Conservation (phyloP, 2,329 filamentous ascomycete species). For the Penicillium sp. region DNA sequence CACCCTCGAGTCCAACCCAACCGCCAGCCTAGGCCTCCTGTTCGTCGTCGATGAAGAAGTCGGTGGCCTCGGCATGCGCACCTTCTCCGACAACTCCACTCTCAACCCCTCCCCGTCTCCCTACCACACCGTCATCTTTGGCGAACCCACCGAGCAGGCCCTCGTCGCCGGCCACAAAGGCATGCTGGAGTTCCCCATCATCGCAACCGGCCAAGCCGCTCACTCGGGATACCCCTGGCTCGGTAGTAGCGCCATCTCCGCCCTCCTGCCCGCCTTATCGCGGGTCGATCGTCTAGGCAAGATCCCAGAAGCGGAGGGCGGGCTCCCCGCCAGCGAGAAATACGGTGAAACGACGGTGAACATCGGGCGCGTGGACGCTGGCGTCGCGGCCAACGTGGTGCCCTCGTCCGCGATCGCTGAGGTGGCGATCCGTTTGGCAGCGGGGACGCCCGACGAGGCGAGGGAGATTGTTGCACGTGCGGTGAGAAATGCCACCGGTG, state of each 20-base stretch:
- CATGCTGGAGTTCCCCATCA: slow-evolving; percentile 58
- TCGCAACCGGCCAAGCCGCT: slow-evolving; percentile 64
- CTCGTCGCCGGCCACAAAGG: slow-evolving; percentile 91
- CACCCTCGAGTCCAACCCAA: slow-evolving; percentile 36
- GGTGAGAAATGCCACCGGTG: slow-evolving; percentile 45
- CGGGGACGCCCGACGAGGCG: slow-evolving; percentile 56
- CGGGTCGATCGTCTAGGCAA: slow-evolving; percentile 54
- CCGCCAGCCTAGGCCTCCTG: slow-evolving; percentile 43
- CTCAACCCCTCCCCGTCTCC: slow-evolving; percentile 45
- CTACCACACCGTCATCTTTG: slow-evolving; percentile 74
- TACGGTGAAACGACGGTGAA: slow-evolving; percentile 88
- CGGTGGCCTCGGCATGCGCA: slow-evolving; percentile 68
- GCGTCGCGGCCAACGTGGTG: slow-evolving; percentile 82
- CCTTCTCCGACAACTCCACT: slow-evolving; percentile 38
- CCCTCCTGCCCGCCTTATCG: slow-evolving; percentile 64
- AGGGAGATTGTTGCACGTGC: slow-evolving; percentile 47
- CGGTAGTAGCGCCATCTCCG: slow-evolving; percentile 73
- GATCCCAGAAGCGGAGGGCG: slow-evolving; percentile 38
- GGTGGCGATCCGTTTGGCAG: too few species aligned
- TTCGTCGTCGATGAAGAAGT: slow-evolving; percentile 75
- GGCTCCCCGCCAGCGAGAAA: slow-evolving; percentile 64
- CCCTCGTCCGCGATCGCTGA: too few species aligned
- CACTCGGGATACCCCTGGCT: slow-evolving; percentile 91
- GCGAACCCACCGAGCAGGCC: slow-evolving; percentile 82
- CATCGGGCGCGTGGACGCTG: slow-evolving; percentile 66